phyloP scores from a whole-genome alignment of 257 asterid genomes.

The Nicotiana tabacum region DNA sequence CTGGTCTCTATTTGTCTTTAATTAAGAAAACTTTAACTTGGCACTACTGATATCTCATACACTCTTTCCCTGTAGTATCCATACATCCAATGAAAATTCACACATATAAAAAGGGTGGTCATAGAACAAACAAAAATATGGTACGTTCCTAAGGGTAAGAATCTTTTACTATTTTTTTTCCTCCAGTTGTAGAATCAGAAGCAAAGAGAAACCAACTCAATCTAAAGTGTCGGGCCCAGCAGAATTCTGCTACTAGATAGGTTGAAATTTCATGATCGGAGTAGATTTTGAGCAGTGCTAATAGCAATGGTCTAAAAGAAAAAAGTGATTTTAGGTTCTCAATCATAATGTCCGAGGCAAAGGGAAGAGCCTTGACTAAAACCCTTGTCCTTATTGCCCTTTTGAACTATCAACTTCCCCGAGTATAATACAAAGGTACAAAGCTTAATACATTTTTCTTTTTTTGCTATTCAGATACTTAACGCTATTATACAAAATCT shows the following conservation, averaged over 20 bases:
- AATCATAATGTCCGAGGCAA: not conserved
- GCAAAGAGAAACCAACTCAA: not conserved
- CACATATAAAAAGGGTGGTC: not conserved
- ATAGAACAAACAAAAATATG: not conserved
- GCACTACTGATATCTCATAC: not conserved
- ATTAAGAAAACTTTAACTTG: not conserved
- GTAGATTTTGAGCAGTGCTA: not conserved
- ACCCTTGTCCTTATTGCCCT: not conserved
- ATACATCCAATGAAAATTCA: not conserved
- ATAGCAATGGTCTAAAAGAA: not conserved
- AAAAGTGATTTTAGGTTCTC: not conserved
- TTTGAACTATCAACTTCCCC: not conserved
- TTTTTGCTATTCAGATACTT: not conserved
- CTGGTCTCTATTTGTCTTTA: not conserved
- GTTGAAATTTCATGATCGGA: not conserved
- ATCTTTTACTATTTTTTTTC: not conserved
- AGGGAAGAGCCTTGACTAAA: not conserved
- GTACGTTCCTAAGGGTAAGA: not conserved
- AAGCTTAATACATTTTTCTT: not conserved
- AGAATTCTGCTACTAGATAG: constrained; percentile 3
- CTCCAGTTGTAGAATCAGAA: no score
- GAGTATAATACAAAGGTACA: not conserved
- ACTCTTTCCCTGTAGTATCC: not conserved
- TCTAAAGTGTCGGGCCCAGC: not conserved
- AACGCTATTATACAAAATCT: not conserved